Base-by-base conservation (phyloP, 1,139 yeast species). In the Nakaseomyces kungkrabaensis region DNA sequence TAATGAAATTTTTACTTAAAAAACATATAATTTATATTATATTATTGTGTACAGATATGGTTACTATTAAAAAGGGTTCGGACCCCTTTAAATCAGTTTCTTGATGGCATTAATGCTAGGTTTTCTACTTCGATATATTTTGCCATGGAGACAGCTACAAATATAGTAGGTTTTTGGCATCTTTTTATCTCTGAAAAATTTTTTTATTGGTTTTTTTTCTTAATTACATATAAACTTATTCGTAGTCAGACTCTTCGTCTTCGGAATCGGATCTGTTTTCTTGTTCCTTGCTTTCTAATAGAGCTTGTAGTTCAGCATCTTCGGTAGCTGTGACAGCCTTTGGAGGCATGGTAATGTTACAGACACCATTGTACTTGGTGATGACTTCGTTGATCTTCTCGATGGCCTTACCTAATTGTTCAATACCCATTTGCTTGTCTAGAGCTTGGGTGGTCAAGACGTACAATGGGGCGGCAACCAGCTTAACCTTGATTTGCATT, bases 301-400 rank as follows among this genome's bases (percentile, higher is more conserved):
- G 76, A 57, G 96, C 96, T 71, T 89, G 96, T 66, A 92, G 81
- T 72, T 90, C 97, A 54, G 97, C 97, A 69, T 92, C 99, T 69
- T 92, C 99, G 54, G 92, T 86, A 54, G 96, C 97, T 54, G 97
- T 88, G 58, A 92, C 97, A 46, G 97, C 97, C 80, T 90, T 90
- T 65, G 98, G 97, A 61, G 95, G 92, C 97, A 92, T 90, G 55
- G 95, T 89, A 57, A 92, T 85, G 60, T 86, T 88, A 68, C 96
- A 84, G 53, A 81, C 79, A 65, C 99, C 99, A 52, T 89, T 96
- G 50, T 80, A 77, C 33, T 76, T 72, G 56, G 78, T 78, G 63
- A 94, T 89, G 49, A 81, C 75, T 59, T 77, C 77, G 56, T 78
- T 76, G 57, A 92, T 85, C 60, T 77, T 80, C 59, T 78, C 85